A percentile compares a stretch with the other conserved stretches of the same genome.
These are phyloP conservation scores for Acmispon strigosus DNA, from an alignment of 306 rosid genomes.

Conservation along the genomic window DNA sequence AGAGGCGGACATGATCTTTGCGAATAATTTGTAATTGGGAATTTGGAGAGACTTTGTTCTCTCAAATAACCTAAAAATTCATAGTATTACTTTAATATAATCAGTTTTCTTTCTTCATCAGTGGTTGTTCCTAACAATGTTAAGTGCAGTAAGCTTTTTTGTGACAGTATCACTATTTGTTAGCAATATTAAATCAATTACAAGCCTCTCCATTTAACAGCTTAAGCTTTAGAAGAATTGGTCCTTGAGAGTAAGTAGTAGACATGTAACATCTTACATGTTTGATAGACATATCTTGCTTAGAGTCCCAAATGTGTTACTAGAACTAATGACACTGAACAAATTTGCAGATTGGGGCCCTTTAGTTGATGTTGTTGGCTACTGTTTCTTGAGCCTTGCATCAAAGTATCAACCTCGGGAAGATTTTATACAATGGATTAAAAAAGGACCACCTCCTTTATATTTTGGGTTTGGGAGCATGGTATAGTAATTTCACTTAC, in stretches of 20 bases:
- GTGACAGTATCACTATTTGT: neutral
- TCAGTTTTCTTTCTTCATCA: too few relatives aligned
- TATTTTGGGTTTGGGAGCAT: slow-evolving; percentile 98
- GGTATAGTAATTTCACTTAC: slow-evolving; percentile 50
- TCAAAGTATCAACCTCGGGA: slow-evolving; percentile 76
- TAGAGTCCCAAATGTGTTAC: slow-evolving; percentile 4
- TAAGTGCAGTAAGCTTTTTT: neutral
- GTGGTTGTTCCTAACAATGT: neutral
- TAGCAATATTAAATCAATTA: neutral
- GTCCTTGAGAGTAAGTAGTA: neutral
- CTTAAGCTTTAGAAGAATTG: neutral
- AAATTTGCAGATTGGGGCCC: slow-evolving; percentile 87
- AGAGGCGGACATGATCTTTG: too few relatives aligned
- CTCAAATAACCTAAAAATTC: too few relatives aligned
- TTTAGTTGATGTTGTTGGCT: slow-evolving; percentile 89
- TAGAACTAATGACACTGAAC: slow-evolving; percentile 23
- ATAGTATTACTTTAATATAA: too few relatives aligned
- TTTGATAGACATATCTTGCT: slow-evolving; percentile 8
- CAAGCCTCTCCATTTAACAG: neutral
- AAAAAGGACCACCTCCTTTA: slow-evolving; percentile 69
- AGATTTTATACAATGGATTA: slow-evolving; percentile 68
- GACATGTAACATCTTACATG: slow-evolving; percentile 12
- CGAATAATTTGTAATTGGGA: too few relatives aligned
- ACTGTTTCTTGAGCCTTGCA: slow-evolving; percentile 76
- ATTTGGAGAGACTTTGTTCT: too few relatives aligned